phyloP scores from a whole-genome alignment of 805 yeast species.

The Isabelozyma heimii region DNA sequence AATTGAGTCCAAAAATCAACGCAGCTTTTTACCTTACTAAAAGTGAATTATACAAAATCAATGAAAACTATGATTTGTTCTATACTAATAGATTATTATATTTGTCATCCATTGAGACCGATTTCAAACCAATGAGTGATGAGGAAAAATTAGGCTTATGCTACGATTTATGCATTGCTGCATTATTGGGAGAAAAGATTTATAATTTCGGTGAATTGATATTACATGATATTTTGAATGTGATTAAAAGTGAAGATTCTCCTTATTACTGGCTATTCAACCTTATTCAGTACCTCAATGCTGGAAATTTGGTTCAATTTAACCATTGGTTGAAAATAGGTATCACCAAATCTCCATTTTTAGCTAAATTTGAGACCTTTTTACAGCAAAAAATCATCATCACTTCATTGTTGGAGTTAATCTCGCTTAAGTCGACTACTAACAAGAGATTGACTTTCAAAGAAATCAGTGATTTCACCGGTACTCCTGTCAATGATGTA shows the following conservation, averaged over 20 bases:
- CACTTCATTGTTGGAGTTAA: conserved; percentile 85
- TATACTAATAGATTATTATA: conserved; percentile 80
- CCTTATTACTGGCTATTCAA: conserved; percentile 69
- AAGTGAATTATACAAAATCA: conserved; percentile 70
- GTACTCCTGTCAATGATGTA: conserved; percentile 69
- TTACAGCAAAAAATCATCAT: conserved; percentile 88
- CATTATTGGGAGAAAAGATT: conserved; percentile 85
- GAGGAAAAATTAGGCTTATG: conserved; percentile 45
- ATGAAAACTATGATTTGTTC: conserved; percentile 75
- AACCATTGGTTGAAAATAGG: conserved; percentile 46
- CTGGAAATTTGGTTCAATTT: conserved; percentile 73
- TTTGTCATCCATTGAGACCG: conserved; percentile 63
- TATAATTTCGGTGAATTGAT: conserved; percentile 95
- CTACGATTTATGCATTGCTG: conserved; percentile 79
- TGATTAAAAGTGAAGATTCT: conserved; percentile 41
- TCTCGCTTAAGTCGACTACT: conserved; percentile 72
- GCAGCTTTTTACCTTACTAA: conserved; percentile 82
- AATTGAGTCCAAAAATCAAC: conserved; percentile 53
- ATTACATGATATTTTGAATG: conserved; percentile 76
- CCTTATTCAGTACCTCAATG: conserved; percentile 66
- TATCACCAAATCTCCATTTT: conserved; percentile 46
- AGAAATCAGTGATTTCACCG: conserved; percentile 67
- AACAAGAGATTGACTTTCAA: conserved; percentile 70
- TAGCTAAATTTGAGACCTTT: conserved; percentile 59
- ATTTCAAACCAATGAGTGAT: conserved; percentile 38